Conservation (phyloP, 352 stramenopile species). For the Globisporangium cylindrosporum region DNA sequence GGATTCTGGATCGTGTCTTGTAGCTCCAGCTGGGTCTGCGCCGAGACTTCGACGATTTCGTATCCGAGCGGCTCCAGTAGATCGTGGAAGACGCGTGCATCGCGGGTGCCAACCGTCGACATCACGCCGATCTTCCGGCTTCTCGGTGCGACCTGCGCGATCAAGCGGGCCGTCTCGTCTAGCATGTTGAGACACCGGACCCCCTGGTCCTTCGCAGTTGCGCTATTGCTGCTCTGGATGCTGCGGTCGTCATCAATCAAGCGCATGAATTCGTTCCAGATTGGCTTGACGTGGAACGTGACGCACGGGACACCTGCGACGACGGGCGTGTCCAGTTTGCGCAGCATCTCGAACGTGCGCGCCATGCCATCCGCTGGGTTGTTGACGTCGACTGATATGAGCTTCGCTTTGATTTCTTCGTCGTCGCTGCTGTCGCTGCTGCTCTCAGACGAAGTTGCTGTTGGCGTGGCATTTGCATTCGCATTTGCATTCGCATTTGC, state of each 20-base stretch:
- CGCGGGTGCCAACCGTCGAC: constrained; percentile 41
- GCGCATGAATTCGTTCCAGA: constrained; percentile 38
- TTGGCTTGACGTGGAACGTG: constrained; percentile 46
- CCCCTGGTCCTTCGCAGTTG: constrained; percentile 8
- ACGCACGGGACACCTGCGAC: constrained; percentile 46
- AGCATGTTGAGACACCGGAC: constrained; percentile 42
- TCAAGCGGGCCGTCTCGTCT: constrained; percentile 34
- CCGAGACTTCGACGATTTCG: constrained; percentile 34
- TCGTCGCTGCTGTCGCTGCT: background rate
- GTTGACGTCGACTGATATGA: constrained; percentile 13
- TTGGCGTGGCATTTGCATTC: background rate
- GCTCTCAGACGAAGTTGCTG: background rate
- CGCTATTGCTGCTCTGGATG: background rate
- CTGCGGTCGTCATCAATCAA: constrained; percentile 5
- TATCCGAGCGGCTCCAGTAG: constrained; percentile 41
- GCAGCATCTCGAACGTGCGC: constrained; percentile 40
- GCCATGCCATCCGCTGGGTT: constrained; percentile 52
- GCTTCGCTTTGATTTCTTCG: background rate
- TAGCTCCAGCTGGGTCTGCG: constrained; percentile 31
- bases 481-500: no score
- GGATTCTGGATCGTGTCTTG: constrained; percentile 53
- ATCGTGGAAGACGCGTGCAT: constrained; percentile 35
- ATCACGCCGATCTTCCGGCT: constrained; percentile 35
- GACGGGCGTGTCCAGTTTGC: constrained; percentile 27
- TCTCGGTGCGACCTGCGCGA: constrained; percentile 26